These are phyloP conservation scores for Ascochyta koolunga DNA, from an alignment of 2,329 filamentous ascomycete genomes.

Conservation along the genomic window DNA sequence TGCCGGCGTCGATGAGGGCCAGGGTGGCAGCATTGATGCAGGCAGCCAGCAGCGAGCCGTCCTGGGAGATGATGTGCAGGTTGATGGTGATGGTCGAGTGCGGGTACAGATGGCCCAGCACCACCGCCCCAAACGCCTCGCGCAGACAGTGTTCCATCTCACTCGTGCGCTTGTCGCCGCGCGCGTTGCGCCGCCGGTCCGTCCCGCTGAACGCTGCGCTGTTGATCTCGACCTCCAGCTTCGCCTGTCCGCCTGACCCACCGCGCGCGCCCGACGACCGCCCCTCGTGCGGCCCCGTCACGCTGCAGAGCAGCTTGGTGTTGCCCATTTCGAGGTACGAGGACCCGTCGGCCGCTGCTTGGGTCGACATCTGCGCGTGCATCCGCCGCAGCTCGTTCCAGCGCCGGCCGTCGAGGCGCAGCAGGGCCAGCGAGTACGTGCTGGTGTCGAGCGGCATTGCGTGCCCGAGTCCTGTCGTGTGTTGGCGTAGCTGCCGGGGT, in stretches of 20 bases:
- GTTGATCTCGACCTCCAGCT: slow-evolving; percentile 80
- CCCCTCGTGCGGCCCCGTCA: slow-evolving; percentile 82
- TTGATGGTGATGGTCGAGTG: slow-evolving; percentile 83
- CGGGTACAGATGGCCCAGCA: slow-evolving; percentile 88
- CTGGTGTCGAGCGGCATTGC: slow-evolving; percentile 93
- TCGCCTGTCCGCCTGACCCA: slow-evolving; percentile 61
- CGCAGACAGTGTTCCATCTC: slow-evolving; percentile 83
- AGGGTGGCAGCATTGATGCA: slow-evolving; percentile 91
- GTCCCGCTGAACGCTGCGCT: slow-evolving; percentile 88
- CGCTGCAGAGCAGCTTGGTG: slow-evolving; percentile 93
- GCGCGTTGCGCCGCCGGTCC: slow-evolving; percentile 72
- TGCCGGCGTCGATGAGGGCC: slow-evolving; percentile 90
- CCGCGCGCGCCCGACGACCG: slow-evolving; percentile 56
- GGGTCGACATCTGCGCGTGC: slow-evolving; percentile 87
- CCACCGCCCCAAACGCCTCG: slow-evolving; percentile 74
- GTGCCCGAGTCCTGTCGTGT: background rate
- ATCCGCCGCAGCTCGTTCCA: slow-evolving; percentile 97
- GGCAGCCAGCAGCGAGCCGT: slow-evolving; percentile 87
- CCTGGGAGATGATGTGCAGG: slow-evolving; percentile 85
- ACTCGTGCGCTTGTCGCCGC: slow-evolving; percentile 68
- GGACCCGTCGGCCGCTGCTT: slow-evolving; percentile 89
- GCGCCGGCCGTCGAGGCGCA: slow-evolving; percentile 72
- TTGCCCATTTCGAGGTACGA: slow-evolving; percentile 97
- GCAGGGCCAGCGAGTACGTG: slow-evolving; percentile 83
- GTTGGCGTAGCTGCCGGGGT: background rate